Percentiles rank a stretch among this genome's conserved stretches.
phyloP scores from a whole-genome alignment of 78 protist species.

The Polysphondylium violaceum region DNA sequence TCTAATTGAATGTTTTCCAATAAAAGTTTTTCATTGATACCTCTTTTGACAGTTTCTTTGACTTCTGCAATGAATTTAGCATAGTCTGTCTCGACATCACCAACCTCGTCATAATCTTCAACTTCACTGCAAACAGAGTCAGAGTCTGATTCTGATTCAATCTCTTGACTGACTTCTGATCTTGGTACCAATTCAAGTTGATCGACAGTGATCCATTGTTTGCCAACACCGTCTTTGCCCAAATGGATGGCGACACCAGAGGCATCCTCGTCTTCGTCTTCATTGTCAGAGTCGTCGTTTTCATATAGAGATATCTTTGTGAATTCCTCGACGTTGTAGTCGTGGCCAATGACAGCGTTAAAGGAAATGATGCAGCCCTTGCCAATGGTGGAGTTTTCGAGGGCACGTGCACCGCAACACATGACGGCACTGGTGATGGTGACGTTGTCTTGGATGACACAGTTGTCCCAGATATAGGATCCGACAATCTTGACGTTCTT shows the following conservation, averaged over 20 bases:
- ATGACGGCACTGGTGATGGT: conserved; percentile 52
- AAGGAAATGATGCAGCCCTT: conserved; percentile 73
- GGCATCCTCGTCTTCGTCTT: conserved; percentile 30
- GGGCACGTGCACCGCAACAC: conserved; percentile 34
- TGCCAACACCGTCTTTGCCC: neutral
- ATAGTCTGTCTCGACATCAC: neutral
- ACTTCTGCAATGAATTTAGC: conserved; percentile 75
- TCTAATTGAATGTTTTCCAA: conserved; percentile 82
- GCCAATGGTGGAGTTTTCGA: neutral
- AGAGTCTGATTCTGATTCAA: neutral
- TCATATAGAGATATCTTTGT: conserved; percentile 31
- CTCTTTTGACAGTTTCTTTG: conserved; percentile 32
- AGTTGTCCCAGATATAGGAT: conserved; percentile 86
- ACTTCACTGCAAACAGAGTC: neutral
- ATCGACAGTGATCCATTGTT: conserved; percentile 9
- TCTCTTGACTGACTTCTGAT: neutral
- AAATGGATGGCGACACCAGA: neutral
- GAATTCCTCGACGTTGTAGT: conserved; percentile 13
- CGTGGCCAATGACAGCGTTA: conserved; percentile 47
- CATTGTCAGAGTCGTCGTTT: neutral
- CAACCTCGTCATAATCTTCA: neutral
- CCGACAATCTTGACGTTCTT: conserved; percentile 66
- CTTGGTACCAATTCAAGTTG: conserved; percentile 21
- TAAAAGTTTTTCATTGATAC: conserved; percentile 35
- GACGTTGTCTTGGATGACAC: conserved; percentile 67